Percentiles rank a stretch among this genome's conserved stretches.
phyloP scores from a whole-genome alignment of 2,329 filamentous ascomycete genomes.

The Raffaelea albimanens region DNA sequence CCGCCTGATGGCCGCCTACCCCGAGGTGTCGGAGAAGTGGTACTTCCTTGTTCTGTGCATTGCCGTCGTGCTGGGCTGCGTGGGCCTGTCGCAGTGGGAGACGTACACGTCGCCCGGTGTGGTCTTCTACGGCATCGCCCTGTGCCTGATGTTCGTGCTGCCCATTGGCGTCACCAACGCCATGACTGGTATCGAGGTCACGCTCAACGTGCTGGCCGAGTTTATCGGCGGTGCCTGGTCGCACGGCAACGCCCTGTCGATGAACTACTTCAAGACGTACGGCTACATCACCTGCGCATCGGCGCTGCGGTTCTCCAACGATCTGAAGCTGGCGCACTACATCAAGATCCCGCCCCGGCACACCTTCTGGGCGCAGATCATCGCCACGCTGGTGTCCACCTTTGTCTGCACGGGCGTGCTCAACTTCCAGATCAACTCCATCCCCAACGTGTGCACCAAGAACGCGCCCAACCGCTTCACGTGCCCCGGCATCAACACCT shows the following conservation, averaged over 20 bases:
- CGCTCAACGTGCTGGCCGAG: slow-evolving; percentile 38
- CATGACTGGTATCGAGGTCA: slow-evolving; percentile 38
- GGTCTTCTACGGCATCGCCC: slow-evolving; percentile 6
- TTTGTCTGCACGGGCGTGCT: slow-evolving; percentile 6
- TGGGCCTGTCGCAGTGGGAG: not conserved
- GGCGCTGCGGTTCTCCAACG: slow-evolving; percentile 6
- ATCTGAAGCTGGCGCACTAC: slow-evolving; percentile 10
- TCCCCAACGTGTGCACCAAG: slow-evolving; percentile 6
- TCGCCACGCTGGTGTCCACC: slow-evolving; percentile 6
- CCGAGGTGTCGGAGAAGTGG: slow-evolving; percentile 6
- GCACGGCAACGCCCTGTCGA: slow-evolving; percentile 36
- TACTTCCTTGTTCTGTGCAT: not conserved
- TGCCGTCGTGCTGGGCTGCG: slow-evolving; percentile 3
- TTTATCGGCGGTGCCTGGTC: slow-evolving; percentile 40
- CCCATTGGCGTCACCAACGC: slow-evolving; percentile 36
- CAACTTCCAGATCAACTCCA: slow-evolving; percentile 2
- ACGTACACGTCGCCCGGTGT: slow-evolving; percentile 3
- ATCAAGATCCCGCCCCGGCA: slow-evolving; percentile 8
- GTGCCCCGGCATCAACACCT: slow-evolving; percentile 3
- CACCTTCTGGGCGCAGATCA: slow-evolving; percentile 7
- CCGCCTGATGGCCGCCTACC: not conserved
- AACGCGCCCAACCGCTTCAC: slow-evolving; percentile 1
- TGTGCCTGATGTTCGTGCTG: slow-evolving; percentile 30
- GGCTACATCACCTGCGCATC: slow-evolving; percentile 6
- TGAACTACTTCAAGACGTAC: slow-evolving; percentile 36